Evolutionary conservation across 2,329 filamentous ascomycete species (phyloP), one percentile per base, ranked within the genome.

Genomic region (Metarhizium rileyi): DNA sequence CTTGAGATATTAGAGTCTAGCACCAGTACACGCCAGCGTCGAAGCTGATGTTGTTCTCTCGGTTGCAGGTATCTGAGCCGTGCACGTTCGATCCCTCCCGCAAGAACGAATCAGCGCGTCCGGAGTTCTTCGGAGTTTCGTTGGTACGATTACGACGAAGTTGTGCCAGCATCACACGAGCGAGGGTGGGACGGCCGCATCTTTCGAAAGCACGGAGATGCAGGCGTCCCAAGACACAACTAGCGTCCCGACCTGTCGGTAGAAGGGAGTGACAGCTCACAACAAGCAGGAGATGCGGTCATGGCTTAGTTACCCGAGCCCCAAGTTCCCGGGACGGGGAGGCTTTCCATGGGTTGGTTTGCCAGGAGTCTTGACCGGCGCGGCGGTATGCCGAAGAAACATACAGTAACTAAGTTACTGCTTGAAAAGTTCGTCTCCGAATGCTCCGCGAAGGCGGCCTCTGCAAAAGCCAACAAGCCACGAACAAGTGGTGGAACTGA

Each of bases 1-100:
- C 5, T 33, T 10, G 30, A 12, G 30, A 33, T 33, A 33, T n/a
- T n/a, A n/a, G n/a, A n/a, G n/a, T n/a, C n/a, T n/a, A 14, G 12
- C 30, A 14, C 35, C 18, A 5, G n/a, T 6, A 14, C 9, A 10
- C n/a, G 14, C 7, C 38, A 8, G 8, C 12, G 22, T 4, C 36
- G 28, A 20, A 35, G 46, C 26, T 27, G 20, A 25, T 33, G 46
- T 48, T 48, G 46, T 48, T n/a, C 46, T 36, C 38, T n/a, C 26
- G 38, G 46, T 38, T 43, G 38, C 36, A 48, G 46, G 38, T n/a
- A 28, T 33, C 26, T 42, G 38, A 26, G 23, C 23, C 38, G 23
- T 20, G 23, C 25, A 18, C 26, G 10, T 43, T 42, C n/a, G 46
- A 23, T 43, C 25, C 25, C 26, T 48, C 38, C 9, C 43, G 16